Base-by-base conservation (phyloP, 2,329 filamentous ascomycete genomes). In the Zymoseptoria passerinii region DNA sequence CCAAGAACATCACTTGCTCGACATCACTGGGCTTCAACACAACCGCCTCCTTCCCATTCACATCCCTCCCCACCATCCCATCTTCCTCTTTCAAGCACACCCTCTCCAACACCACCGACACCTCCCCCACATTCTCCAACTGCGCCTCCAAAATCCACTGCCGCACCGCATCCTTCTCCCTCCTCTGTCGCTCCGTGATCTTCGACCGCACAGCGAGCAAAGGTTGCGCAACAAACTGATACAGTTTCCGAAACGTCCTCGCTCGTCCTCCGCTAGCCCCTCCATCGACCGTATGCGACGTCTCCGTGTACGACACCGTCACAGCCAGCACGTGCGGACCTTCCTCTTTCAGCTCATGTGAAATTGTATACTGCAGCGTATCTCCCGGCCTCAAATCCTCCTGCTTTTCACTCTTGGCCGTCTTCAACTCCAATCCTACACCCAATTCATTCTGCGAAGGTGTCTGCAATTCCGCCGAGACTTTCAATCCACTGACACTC, bases 391-490 rank as follows among this genome's bases (percentile, higher is more conserved):
- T 75, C 0, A 89, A 66, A 16, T 65, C 64, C 5, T 61, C 57
- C 9, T 56, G 65, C 68, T 57, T 73, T 67, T 28, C 83, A 74
- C 18, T 82, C 76, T n/a, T 95, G 77, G 58, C 57, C 2, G 35
- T 35, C 63, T 52, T 71, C 66, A 59, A 65, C 78, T 55, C 86
- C 83, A 96, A 78, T 2, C 82, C 75, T 1, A 91, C 68, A 2
- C 75, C 76, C 13, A 16, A 10, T 1, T 69, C 80, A 29, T 85
- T 84, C 57, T 87, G 84, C 3, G 87, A 85, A 0, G 94, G 92
- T 0, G 92, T 95, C 76, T 97, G 95, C 87, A 99, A 95, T 75
- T 96, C 92, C 0, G 92, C 94, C 57, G 89, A 83, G 67, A 97
- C 90, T 56, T 85, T 83, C 55, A 96, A 87, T 58, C 88, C 88